Evolutionary conservation across 306 rosid species (phyloP).

Genomic region (Castanea sativa): DNA sequence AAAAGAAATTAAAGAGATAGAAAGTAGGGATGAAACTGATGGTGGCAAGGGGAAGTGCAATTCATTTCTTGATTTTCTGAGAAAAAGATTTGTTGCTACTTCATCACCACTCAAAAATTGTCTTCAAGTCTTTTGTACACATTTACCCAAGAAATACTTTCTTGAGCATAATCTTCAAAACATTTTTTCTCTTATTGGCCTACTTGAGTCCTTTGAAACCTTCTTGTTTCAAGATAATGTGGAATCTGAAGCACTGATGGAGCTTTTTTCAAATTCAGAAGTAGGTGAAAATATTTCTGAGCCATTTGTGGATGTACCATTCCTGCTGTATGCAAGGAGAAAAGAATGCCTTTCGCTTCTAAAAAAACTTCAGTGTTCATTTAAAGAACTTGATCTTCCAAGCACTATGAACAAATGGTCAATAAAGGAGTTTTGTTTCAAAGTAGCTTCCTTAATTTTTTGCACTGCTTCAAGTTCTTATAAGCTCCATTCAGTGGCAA

Average conservation of each 20-base stretch:
- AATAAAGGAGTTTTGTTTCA: conserved; percentile 49
- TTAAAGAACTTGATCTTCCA: conserved; percentile 48
- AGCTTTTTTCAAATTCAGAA: conserved; percentile 31
- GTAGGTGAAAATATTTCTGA: conserved; percentile 7
- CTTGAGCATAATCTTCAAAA: conserved; percentile 27
- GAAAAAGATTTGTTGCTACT: conserved; percentile 38
- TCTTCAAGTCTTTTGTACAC: conserved; percentile 45
- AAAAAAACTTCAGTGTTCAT: conserved; percentile 38
- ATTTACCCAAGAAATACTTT: conserved; percentile 48
- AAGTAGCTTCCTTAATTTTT: conserved; percentile 56
- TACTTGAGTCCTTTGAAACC: conserved; percentile 39
- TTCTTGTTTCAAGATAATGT: conserved; percentile 33
- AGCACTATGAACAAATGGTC: neutral
- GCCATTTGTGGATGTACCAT: neutral
- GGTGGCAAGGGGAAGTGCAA: conserved; percentile 18
- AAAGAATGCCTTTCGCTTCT: conserved; percentile 42
- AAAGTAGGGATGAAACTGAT: conserved; percentile 10
- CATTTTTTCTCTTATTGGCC: conserved; percentile 25
- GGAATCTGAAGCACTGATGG: conserved; percentile 38
- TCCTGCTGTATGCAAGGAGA: conserved; percentile 28
- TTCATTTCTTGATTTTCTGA: conserved; percentile 56
- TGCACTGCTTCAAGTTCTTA: conserved; percentile 70
- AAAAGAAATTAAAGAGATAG: neutral
- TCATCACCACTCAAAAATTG: conserved; percentile 33
- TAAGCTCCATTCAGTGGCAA: conserved; percentile 41